Percentiles rank a stretch among this genome's conserved stretches.
Conservation (phyloP, 2,329 filamentous ascomycete genomes). For the Magnaporthales sp. region DNA sequence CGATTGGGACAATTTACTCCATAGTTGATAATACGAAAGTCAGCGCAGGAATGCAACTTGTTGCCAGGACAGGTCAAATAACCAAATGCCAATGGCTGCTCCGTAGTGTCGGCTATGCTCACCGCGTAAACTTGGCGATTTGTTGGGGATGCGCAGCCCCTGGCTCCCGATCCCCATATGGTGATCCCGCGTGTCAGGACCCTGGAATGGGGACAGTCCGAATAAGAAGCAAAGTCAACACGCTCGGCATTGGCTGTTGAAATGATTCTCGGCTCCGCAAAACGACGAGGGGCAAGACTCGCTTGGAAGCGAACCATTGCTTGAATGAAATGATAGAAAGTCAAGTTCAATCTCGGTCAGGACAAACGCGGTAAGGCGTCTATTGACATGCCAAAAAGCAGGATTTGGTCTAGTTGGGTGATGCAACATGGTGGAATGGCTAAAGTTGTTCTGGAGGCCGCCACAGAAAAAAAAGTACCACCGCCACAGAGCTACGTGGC, state of each 20-base stretch:
- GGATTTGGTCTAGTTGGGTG: no score
- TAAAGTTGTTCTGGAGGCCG: neutral
- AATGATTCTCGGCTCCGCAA: neutral
- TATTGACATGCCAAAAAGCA: no score
- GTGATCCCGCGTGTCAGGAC: neutral
- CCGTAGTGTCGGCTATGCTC: neutral
- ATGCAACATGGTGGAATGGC: no score
- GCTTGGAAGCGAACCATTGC: no score
- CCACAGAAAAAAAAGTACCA: neutral
- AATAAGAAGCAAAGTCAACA: neutral
- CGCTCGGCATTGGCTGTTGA: neutral
- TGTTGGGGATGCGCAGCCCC: neutral
- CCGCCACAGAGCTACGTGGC: neutral
- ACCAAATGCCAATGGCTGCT: neutral
- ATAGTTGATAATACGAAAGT: no score
- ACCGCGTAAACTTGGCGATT: neutral
- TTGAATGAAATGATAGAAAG: no score
- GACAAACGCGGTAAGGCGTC: no score
- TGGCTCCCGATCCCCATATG: neutral
- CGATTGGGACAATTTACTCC: no score
- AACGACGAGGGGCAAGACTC: neutral
- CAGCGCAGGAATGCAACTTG: no score
- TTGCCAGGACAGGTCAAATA: neutral
- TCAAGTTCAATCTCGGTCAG: no score
- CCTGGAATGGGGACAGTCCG: neutral